These are phyloP conservation scores for Priceomyces castillae DNA, from an alignment of 805 yeast species.

Conservation along the genomic window DNA sequence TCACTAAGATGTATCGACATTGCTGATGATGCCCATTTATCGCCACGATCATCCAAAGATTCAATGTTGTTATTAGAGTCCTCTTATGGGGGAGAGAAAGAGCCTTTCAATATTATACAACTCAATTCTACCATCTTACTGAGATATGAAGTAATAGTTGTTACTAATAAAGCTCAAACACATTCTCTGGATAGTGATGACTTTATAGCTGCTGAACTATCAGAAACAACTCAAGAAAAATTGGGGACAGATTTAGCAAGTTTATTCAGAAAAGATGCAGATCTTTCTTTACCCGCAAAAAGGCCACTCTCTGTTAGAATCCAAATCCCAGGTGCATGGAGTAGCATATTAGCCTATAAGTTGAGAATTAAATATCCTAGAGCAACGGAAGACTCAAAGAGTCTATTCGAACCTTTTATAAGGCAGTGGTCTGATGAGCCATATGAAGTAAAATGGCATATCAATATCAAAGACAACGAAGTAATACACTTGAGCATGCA, in stretches of 20 bases:
- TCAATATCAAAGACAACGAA: slow-evolving; percentile 41
- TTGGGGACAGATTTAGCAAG: slow-evolving; percentile 33
- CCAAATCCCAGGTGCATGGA: slow-evolving; percentile 56
- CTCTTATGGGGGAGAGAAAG: slow-evolving; percentile 47
- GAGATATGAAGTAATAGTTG: slow-evolving; percentile 49
- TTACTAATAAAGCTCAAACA: slow-evolving; percentile 31
- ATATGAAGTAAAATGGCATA: slow-evolving; percentile 77
- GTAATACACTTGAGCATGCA: slow-evolving; percentile 41
- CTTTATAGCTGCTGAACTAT: slow-evolving; percentile 38
- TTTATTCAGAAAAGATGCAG: slow-evolving; percentile 37
- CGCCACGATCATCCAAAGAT: slow-evolving; percentile 51
- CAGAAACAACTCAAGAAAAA: slow-evolving; percentile 19
- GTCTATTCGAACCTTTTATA: slow-evolving; percentile 55
- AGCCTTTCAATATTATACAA: slow-evolving; percentile 50
- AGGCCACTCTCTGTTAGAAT: slow-evolving; percentile 47
- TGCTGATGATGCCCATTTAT: slow-evolving; percentile 27
- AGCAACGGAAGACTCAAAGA: slow-evolving; percentile 9
- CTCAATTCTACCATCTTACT: slow-evolving; percentile 37
- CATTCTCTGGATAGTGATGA: slow-evolving; percentile 16
- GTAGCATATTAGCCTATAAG: slow-evolving; percentile 57
- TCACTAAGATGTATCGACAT: slow-evolving; percentile 48
- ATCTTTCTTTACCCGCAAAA: slow-evolving; percentile 40
- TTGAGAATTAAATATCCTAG: slow-evolving; percentile 18
- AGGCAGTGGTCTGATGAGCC: slow-evolving; percentile 66
- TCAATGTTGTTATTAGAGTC: slow-evolving; percentile 47